Evolutionary conservation across 768 basidiomycete genomes (phyloP).

Genomic region (Psilocybe sp.): DNA sequence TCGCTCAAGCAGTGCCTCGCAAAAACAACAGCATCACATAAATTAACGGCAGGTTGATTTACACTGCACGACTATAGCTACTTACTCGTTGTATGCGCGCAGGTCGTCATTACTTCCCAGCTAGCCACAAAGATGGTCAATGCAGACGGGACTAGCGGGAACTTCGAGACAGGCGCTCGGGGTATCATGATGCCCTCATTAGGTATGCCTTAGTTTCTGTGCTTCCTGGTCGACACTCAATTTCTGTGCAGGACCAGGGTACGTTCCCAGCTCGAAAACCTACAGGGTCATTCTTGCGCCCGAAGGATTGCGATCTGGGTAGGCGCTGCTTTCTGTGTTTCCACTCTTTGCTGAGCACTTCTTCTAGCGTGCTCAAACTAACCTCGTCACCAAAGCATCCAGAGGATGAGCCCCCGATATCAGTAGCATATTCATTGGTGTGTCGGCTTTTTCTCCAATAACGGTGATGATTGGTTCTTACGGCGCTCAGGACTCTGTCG

Average conservation of each 20-base stretch:
- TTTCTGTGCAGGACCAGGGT: conserved; percentile 26
- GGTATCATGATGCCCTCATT: conserved; percentile 68
- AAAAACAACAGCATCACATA: conserved; percentile 42
- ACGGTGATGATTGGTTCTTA: background rate
- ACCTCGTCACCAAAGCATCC: conserved; percentile 30
- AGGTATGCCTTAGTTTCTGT: conserved; percentile 32
- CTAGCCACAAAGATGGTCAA: conserved; percentile 67
- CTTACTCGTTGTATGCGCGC: conserved; percentile 2
- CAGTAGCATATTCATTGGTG: conserved; percentile 15
- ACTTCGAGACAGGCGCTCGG: conserved; percentile 59
- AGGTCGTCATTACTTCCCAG: conserved; percentile 60
- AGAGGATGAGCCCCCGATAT: conserved; percentile 7
- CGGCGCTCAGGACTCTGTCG: no score
- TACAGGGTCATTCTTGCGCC: conserved; percentile 35
- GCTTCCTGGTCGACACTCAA: background rate
- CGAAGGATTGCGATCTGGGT: conserved; percentile 34
- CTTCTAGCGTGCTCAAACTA: conserved; percentile 25
- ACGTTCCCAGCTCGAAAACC: conserved; percentile 36
- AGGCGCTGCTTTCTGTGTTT: conserved; percentile 5
- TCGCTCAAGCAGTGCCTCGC: conserved; percentile 52
- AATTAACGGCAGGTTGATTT: conserved; percentile 42
- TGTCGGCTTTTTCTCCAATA: background rate
- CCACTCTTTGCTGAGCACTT: background rate
- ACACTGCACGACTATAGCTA: background rate
- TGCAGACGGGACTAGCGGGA: conserved; percentile 61